Evolutionary conservation across 192 early-diverging fungal genomes (phyloP), one percentile per base, ranked within the genome.

Genomic region (Umbelopsis isabellina): DNA sequence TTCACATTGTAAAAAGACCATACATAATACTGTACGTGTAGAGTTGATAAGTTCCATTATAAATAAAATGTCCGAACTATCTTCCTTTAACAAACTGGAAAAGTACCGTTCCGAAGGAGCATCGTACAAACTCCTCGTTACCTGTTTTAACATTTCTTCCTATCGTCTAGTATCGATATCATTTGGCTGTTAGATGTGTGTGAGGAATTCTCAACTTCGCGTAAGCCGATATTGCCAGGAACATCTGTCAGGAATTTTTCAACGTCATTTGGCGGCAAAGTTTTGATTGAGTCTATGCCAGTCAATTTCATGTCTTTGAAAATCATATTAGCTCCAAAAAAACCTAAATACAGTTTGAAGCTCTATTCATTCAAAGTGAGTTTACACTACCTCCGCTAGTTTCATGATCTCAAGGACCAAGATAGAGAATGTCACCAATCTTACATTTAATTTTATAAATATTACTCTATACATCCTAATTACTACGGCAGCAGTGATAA

Each of bases 401-500:
- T 49, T 16, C 30, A 75, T 75, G 73, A 23, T 72, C 37, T 76
- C 75, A n/a, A 41, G 75, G 16, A 68, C 66, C 45, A 76, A 76
- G 46, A 47, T 76, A 20, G 70, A 76, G 33, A 66, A 76, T 71
- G 51, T 76, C 16, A 4, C 66, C 13, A 64, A 53, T 20, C 70
- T 76, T 30, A 35, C 47, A 2, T 50, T 76, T 9, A 76, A 76
- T 72, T 52, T 49, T 20, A 65, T 68, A 27, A 76, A 71, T 47
- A 76, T 76, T 48, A 65, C 41, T 6, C 52, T 76, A 16, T 76
- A 76, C 35, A 15, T 72, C 27, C 37, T 68, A 1, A 65, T 68
- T 20, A 76, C 71, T n/a, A 58, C 70, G 25, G 69, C 75, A 12
- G 46, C 66, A 7, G 52, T 76, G 12, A 65, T 67, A 6, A 71